Conservation (phyloP, 257 asterid species). For the Echites panduratus region DNA sequence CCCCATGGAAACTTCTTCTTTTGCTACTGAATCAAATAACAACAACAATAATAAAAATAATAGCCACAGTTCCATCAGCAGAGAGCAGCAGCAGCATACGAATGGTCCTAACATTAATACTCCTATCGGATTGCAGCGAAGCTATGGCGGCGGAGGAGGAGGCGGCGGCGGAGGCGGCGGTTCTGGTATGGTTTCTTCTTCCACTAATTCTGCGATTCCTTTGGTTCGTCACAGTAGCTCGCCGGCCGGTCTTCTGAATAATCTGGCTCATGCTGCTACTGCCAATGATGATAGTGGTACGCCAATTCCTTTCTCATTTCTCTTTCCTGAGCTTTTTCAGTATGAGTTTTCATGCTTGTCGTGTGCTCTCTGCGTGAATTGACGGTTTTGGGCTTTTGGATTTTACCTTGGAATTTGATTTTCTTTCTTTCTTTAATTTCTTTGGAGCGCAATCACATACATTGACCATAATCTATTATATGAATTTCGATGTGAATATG, state of each 20-base stretch:
- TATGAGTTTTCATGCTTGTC: not conserved
- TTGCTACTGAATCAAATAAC: constrained; percentile 19
- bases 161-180: constrained; percentile 19
- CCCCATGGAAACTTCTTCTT: constrained; percentile 29
- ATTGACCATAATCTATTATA: too few species aligned
- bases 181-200: constrained; percentile 6
- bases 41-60: not conserved
- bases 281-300: constrained; percentile 43
- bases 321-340: not conserved
- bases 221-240: constrained; percentile 70
- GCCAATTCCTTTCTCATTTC: constrained; percentile 12
- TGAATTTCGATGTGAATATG: too few species aligned
- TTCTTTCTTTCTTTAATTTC: not conserved
- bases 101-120: constrained; percentile 11
- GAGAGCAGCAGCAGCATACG: constrained; percentile 23
- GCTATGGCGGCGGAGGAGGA: constrained; percentile 23
- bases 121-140: constrained; percentile 33
- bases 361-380: not conserved
- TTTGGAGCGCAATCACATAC: too few species aligned
- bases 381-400: not conserved
- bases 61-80: not conserved
- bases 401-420: not conserved
- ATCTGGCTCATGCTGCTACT: constrained; percentile 49
- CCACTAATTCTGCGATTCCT: constrained; percentile 23
- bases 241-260: constrained; percentile 74